phyloP scores from a whole-genome alignment of 1,139 yeast species.

The Blastobotrys apis region DNA sequence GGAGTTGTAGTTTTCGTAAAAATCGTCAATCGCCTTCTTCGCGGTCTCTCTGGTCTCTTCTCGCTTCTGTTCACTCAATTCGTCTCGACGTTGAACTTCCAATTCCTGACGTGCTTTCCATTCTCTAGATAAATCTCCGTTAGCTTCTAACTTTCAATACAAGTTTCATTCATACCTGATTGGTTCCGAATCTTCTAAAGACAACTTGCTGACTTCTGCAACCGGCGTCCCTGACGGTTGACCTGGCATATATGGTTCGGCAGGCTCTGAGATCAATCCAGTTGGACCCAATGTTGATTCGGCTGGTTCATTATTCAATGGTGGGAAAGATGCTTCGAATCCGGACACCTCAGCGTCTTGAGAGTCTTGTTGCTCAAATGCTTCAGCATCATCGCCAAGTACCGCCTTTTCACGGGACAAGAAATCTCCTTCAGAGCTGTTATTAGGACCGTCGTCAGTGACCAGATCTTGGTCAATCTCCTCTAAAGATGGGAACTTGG shows the following conservation, averaged over 20 bases:
- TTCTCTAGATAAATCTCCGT: conserved; percentile 40
- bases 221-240: conserved; percentile 22
- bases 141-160: too few species aligned
- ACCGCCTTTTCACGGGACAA: conserved; percentile 80
- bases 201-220: conserved; percentile 23
- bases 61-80: conserved; percentile 60
- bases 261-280: conserved; percentile 30
- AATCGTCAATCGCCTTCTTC: conserved; percentile 83
- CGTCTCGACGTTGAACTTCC: conserved; percentile 81
- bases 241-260: conserved; percentile 31
- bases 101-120: conserved; percentile 84
- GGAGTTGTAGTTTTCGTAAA: conserved; percentile 85
- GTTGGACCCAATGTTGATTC: conserved; percentile 19
- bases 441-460: conserved; percentile 15
- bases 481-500: conserved; percentile 82
- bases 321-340: conserved; percentile 35
- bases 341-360: conserved; percentile 50
- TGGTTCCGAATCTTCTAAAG: conserved; percentile 36
- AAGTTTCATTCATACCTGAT: conserved; percentile 24
- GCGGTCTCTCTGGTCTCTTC: conserved; percentile 72
- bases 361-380: conserved; percentile 55
- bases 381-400: conserved; percentile 65
- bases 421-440: conserved; percentile 51
- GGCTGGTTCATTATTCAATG: conserved; percentile 6
- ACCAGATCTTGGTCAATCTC: conserved; percentile 37